These are phyloP conservation scores for Peronospora farinosa DNA, from an alignment of 352 stramenopile species.

Conservation along the genomic window DNA sequence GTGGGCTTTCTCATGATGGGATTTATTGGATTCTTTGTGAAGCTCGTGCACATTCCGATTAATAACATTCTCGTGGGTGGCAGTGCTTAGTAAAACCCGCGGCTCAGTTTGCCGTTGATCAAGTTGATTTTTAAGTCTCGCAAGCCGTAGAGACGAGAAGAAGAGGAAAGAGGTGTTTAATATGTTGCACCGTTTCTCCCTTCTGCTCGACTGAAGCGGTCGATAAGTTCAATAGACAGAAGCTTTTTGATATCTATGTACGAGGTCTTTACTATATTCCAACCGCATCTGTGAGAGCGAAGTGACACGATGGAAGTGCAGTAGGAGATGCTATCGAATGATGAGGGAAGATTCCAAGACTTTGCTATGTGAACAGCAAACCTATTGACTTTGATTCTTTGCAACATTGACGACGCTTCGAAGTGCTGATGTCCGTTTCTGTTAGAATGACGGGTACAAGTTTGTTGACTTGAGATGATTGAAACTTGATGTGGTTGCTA, in stretches of 20 bases:
- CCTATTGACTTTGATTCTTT: constrained; percentile 35
- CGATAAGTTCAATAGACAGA: constrained; percentile 36
- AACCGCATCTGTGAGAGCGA: not conserved
- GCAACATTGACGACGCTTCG: not conserved
- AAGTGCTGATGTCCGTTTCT: constrained; percentile 13
- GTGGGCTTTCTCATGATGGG: constrained; percentile 99
- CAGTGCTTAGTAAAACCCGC: constrained; percentile 46
- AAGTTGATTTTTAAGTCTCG: not conserved
- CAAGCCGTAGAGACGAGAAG: not conserved
- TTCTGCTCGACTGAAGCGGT: constrained; percentile 5
- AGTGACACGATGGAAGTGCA: constrained; percentile 29
- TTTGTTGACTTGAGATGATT: not conserved
- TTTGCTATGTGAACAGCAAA: constrained; percentile 37
- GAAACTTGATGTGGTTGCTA: not conserved
- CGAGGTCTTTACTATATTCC: too few relatives aligned
- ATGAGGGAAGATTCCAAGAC: constrained; percentile 25
- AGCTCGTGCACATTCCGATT: constrained; percentile 99
- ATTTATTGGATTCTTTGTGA: constrained; percentile 99
- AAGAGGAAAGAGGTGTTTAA: constrained; percentile 1
- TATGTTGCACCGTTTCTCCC: constrained; percentile 7
- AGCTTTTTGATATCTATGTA: constrained; percentile 23
- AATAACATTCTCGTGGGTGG: constrained; percentile 99
- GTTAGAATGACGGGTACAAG: too few relatives aligned
- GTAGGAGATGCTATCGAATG: constrained; percentile 20
- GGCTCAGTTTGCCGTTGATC: constrained; percentile 9